These are phyloP conservation scores for Miscanthus lutarioriparius DNA, from an alignment of 176 grass and related monocot genomes.

Conservation along the genomic window DNA sequence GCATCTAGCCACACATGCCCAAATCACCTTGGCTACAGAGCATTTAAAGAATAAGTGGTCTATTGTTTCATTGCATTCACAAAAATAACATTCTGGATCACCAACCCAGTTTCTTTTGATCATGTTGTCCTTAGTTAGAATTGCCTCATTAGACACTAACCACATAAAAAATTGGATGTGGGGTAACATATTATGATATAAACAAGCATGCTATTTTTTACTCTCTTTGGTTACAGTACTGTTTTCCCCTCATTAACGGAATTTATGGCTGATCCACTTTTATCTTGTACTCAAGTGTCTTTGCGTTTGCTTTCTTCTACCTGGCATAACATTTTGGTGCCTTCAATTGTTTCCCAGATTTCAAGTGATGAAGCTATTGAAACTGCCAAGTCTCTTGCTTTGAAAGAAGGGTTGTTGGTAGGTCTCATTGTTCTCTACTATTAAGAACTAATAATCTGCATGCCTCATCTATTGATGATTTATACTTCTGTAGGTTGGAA, in stretches of 20 bases:
- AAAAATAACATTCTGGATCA: no score
- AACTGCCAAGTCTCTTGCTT: constrained; percentile 66
- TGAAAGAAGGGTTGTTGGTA: constrained; percentile 91
- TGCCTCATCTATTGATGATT: background rate
- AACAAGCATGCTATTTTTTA: background rate
- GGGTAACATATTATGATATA: no score
- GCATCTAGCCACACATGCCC: no score
- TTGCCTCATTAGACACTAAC: no score
- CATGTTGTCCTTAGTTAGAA: no score
- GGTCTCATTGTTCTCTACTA: constrained; percentile 15
- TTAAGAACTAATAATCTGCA: background rate
- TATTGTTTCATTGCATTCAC: no score
- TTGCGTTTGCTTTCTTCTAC: constrained; percentile 11
- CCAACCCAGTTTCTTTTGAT: no score
- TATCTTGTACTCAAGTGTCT: background rate
- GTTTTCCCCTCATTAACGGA: background rate
- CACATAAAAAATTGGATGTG: no score
- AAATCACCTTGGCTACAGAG: no score
- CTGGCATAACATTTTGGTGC: constrained; percentile 9
- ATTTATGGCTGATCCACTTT: background rate
- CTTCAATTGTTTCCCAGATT: constrained; percentile 49
- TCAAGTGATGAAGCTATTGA: constrained; percentile 91
- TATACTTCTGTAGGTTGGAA: constrained; percentile 63
- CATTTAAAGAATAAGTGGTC: no score
- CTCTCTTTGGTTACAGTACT: background rate